Conservation (phyloP, 768 basidiomycete species). For the Austroboletus eburneus region DNA sequence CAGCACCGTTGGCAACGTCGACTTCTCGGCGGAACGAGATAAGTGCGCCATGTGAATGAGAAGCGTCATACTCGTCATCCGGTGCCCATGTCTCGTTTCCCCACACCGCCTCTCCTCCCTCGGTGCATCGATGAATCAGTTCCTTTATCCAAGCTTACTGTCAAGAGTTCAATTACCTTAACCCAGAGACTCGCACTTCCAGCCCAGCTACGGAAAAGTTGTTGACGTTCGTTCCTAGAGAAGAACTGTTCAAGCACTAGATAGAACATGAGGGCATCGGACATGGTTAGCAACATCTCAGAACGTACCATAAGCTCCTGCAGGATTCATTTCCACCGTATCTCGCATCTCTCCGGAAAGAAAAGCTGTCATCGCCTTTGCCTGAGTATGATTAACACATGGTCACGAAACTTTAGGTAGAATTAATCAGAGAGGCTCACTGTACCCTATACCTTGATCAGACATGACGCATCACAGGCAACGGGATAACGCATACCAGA, state of each 20-base stretch:
- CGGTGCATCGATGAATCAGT: not conserved
- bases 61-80: constrained; percentile 58
- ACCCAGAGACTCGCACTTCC: constrained; percentile 94
- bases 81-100: constrained; percentile 72
- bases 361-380: constrained; percentile 94
- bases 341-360: constrained; percentile 96
- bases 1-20: not conserved
- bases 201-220: constrained; percentile 91
- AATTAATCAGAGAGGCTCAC: constrained; percentile 45
- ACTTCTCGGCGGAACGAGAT: constrained; percentile 64
- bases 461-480: not conserved
- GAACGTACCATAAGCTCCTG: constrained; percentile 64
- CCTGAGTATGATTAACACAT: constrained; percentile 35
- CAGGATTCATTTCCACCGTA: constrained; percentile 81
- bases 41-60: constrained; percentile 74
- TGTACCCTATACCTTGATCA: constrained; percentile 51
- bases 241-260: constrained; percentile 85
- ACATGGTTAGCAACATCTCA: not conserved
- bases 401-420: not conserved
- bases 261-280: not conserved
- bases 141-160: too few relatives aligned
- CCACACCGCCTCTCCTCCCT: constrained; percentile 86
- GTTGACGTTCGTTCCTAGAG: constrained; percentile 82
- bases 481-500: constrained; percentile 45
- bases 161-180: too few relatives aligned